These are phyloP conservation scores for Nemophila menziesii DNA, from an alignment of 257 asterid species.

Conservation along the genomic window DNA sequence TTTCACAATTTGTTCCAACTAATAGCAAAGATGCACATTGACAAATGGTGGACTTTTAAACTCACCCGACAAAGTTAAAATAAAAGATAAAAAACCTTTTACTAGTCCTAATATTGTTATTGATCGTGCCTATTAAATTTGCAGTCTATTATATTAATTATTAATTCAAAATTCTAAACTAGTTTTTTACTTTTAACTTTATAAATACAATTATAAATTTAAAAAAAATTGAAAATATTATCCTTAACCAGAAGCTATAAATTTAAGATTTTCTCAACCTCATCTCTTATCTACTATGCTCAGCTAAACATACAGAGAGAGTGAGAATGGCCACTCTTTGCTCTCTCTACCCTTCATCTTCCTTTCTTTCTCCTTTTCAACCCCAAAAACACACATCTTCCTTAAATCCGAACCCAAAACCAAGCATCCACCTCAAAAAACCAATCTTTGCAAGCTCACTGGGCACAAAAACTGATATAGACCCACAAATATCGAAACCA, in stretches of 20 bases:
- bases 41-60: too few species aligned
- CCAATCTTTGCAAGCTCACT: slow-evolving; percentile 22
- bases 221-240: slow-evolving; percentile 2
- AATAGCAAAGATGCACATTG: too few species aligned
- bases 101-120: too few species aligned
- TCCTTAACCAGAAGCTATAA: slow-evolving; percentile 25
- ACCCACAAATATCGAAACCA: slow-evolving; percentile 42
- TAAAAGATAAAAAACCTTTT: too few species aligned
- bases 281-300: slow-evolving; percentile 14
- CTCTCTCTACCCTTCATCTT: slow-evolving; percentile 22
- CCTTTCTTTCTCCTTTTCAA: slow-evolving; percentile 16
- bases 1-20: too few species aligned
- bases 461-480: slow-evolving; percentile 19
- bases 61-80: too few species aligned
- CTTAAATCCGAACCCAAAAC: slow-evolving; percentile 6
- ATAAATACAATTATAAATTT: too few species aligned
- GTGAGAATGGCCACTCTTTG: slow-evolving; percentile 39
- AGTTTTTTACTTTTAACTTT: too few species aligned
- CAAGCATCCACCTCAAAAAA: slow-evolving; percentile 24
- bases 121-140: too few species aligned
- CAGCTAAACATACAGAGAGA: neutral
- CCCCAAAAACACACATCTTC: slow-evolving; percentile 9
- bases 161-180: too few species aligned
- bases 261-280: slow-evolving; percentile 24
- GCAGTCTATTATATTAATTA: too few species aligned